Conservation (phyloP, 345 rosid genomes). For the Corchorus olitorius region DNA sequence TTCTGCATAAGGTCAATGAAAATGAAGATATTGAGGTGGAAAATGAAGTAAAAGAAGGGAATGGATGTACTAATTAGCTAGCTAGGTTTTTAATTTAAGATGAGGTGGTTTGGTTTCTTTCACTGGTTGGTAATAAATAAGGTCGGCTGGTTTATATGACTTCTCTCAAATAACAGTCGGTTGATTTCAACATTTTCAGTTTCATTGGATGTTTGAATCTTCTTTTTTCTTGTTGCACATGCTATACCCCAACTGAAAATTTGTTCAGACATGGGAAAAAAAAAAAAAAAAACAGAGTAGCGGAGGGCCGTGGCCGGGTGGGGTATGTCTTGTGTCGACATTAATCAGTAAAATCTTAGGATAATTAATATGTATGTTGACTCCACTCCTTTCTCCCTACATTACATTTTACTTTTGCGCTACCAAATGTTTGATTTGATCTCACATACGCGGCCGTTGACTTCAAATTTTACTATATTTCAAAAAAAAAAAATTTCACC, state of each 20-base stretch:
- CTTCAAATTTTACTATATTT: no score
- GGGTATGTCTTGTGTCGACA: no score
- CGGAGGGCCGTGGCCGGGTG: background rate
- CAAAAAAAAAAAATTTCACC: no score
- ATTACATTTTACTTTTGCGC: no score
- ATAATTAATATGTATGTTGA: background rate
- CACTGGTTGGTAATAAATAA: slow-evolving; percentile 15
- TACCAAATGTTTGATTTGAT: no score
- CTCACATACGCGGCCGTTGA: no score
- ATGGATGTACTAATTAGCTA: background rate
- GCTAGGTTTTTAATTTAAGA: background rate
- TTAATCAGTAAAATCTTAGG: background rate
- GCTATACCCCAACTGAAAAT: background rate
- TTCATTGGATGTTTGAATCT: slow-evolving; percentile 7
- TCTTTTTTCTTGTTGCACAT: slow-evolving; percentile 2
- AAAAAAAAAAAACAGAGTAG: background rate
- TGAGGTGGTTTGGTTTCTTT: slow-evolving; percentile 14
- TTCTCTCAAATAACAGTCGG: slow-evolving; percentile 4
- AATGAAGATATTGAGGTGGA: background rate
- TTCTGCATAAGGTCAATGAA: background rate
- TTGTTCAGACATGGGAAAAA: background rate
- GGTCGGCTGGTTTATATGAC: slow-evolving; percentile 21
- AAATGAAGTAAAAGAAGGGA: background rate
- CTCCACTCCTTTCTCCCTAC: no score
- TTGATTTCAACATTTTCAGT: background rate